Percentiles rank a stretch among this genome's conserved stretches.
phyloP scores from a whole-genome alignment of 2,329 filamentous ascomycete species.

The Diaporthe eres region DNA sequence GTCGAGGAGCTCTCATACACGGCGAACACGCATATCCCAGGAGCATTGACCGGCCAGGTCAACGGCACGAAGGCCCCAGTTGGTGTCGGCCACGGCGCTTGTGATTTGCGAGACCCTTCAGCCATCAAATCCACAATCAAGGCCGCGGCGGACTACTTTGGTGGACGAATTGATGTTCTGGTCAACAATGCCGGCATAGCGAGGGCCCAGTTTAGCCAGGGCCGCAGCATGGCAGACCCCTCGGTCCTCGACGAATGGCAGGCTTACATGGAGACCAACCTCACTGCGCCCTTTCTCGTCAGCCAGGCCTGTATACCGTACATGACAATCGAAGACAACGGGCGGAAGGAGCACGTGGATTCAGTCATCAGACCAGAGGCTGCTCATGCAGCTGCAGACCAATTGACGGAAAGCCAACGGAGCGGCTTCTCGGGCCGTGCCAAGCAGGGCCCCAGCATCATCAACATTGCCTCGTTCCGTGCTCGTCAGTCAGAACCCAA shows the following conservation, averaged over 20 bases:
- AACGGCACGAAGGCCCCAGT: constrained; percentile 31
- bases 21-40: constrained; percentile 48
- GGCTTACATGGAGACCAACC: constrained; percentile 61
- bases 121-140: constrained; percentile 53
- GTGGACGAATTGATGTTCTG: constrained; percentile 55
- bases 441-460: constrained; percentile 52
- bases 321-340: constrained; percentile 53
- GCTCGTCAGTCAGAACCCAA: constrained; percentile 61
- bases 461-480: constrained; percentile 62
- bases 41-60: constrained; percentile 45
- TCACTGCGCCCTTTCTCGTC: constrained; percentile 61
- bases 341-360: constrained; percentile 25
- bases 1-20: constrained; percentile 55
- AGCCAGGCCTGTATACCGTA: constrained; percentile 62
- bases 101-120: constrained; percentile 56
- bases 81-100: constrained; percentile 52
- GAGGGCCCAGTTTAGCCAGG: constrained; percentile 56
- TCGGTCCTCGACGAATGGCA: constrained; percentile 59
- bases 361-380: constrained; percentile 38
- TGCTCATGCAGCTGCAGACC: constrained; percentile 17
- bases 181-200: constrained; percentile 57
- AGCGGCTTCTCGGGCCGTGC: constrained; percentile 12
- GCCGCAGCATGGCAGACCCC: constrained; percentile 60
- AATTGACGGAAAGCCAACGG: constrained; percentile 19
- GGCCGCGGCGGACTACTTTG: constrained; percentile 53